Conservation (phyloP, 2,329 filamentous ascomycete genomes). For the Penicillium brasilianum region DNA sequence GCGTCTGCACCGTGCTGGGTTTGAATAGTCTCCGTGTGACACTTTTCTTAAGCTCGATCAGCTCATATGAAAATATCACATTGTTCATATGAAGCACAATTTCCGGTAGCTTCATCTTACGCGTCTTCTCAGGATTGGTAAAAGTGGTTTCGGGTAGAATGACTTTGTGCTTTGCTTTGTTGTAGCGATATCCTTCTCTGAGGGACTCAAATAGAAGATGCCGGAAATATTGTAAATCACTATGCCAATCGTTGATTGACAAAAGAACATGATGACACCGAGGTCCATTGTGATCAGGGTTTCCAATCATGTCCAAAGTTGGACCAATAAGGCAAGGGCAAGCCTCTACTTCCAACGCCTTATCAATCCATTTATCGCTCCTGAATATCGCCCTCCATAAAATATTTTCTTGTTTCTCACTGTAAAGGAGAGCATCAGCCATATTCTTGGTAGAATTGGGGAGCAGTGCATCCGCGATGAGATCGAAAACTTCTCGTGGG, state of each 20-base stretch:
- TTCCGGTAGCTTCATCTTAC: background rate
- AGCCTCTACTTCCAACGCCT: background rate
- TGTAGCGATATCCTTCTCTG: background rate
- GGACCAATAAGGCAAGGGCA: background rate
- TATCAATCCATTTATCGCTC: background rate
- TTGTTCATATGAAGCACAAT: background rate
- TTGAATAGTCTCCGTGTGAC: too few species aligned
- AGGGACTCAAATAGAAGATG: background rate
- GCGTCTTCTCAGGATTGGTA: background rate
- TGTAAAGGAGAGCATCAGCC: background rate
- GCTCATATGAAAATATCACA: too few species aligned
- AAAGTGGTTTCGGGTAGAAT: background rate
- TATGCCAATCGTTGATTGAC: background rate
- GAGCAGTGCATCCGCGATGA: background rate
- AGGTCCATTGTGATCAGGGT: background rate
- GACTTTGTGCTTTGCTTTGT: background rate
- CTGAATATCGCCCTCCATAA: background rate
- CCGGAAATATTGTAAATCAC: slow-evolving; percentile 1
- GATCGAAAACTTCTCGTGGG: slow-evolving; percentile 2
- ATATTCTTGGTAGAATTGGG: background rate
- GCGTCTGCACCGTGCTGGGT: too few species aligned
- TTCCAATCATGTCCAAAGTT: background rate
- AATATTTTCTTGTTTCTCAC: slow-evolving; percentile 1
- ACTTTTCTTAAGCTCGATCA: too few species aligned
- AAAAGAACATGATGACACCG: background rate